Base-by-base conservation (phyloP, 352 stramenopile species). In the Thraustochytrium aureum region DNA sequence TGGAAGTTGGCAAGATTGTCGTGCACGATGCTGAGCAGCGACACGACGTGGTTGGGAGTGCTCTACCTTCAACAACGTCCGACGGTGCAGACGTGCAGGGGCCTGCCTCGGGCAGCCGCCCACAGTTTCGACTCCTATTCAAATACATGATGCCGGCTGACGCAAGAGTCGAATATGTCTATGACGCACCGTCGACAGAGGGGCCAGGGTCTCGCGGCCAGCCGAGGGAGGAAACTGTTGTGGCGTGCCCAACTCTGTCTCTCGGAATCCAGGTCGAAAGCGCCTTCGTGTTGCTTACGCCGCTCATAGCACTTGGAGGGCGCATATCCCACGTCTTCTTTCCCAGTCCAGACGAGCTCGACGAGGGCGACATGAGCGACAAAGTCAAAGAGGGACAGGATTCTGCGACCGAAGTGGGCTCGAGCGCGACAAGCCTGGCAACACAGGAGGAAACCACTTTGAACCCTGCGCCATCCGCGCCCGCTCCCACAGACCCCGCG, bases 231-330 rank as follows among this genome's bases (percentile, higher is more conserved):
- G n/a, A n/a, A n/a, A n/a, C n/a, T n/a, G n/a, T n/a, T n/a, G n/a
- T 64, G 10, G 26, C 56, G 10, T 64, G 56, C 26, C 56, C 56
- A 26, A 64, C 33, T 10, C 33, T 64, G 10, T 10, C 56, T n/a
- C 10, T 79, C 32, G 69, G 52, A 14, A 67, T 79, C 22, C 35
- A 67, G 14, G 26, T 79, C 0, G 52, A 79, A 30, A 52, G 69
- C 35, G 30, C 67, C 17, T 72, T 61, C 61, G 69, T 79, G 52
- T 39, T 79, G 5, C 0, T 56, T 22, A 79, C 69, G 33, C 33
- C 69, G 5, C 56, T 79, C 10, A 1, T 79, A 2, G 32, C 41
- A 30, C 67, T 75, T 4, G 17, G 5, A 2, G n/a, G 30, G 30
- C 50, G 56, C 38, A 5, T n/a, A n/a, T n/a, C n/a, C n/a, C n/a